Evolutionary conservation across 2,329 filamentous ascomycete genomes (phyloP).

Genomic region (Pseudogymnoascus sp.): DNA sequence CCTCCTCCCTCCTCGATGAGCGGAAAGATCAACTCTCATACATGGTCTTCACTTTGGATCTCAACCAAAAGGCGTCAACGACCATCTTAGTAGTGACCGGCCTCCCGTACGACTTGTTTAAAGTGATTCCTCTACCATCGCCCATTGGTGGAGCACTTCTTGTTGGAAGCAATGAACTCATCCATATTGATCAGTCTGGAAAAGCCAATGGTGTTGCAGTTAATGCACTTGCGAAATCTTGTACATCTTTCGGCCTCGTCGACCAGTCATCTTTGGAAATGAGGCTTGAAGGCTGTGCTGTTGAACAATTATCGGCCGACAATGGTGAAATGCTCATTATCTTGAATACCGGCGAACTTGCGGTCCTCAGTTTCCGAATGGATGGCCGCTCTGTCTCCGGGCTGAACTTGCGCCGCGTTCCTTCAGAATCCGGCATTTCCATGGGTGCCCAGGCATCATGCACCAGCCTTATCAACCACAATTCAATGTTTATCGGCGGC

Average conservation of each 20-base stretch:
- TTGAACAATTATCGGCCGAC: conserved; percentile 68
- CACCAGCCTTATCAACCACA: conserved; percentile 57
- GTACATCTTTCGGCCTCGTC: conserved; percentile 72
- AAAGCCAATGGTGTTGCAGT: conserved; percentile 89
- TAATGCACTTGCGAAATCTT: conserved; percentile 77
- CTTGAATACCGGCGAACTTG: conserved; percentile 64
- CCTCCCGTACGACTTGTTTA: conserved; percentile 79
- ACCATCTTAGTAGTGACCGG: conserved; percentile 79
- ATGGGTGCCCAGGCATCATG: conserved; percentile 59
- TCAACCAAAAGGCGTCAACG: conserved; percentile 88
- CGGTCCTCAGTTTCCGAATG: conserved; percentile 71
- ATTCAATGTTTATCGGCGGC: conserved; percentile 74
- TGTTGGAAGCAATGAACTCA: conserved; percentile 79
- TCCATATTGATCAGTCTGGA: conserved; percentile 92
- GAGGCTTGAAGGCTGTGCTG: conserved; percentile 68
- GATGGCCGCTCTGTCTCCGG: conserved; percentile 89
- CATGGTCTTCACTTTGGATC: conserved; percentile 88
- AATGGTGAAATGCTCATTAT: conserved; percentile 79
- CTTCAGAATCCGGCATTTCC: conserved; percentile 53
- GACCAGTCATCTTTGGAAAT: conserved; percentile 78
- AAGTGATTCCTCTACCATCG: conserved; percentile 70
- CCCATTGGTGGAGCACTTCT: conserved; percentile 85
- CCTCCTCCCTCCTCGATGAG: conserved; percentile 62
- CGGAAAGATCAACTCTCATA: conserved; percentile 81
- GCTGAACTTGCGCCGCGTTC: conserved; percentile 60